phyloP scores from a whole-genome alignment of 306 rosid genomes.

The Cicer pinnatifidum region DNA sequence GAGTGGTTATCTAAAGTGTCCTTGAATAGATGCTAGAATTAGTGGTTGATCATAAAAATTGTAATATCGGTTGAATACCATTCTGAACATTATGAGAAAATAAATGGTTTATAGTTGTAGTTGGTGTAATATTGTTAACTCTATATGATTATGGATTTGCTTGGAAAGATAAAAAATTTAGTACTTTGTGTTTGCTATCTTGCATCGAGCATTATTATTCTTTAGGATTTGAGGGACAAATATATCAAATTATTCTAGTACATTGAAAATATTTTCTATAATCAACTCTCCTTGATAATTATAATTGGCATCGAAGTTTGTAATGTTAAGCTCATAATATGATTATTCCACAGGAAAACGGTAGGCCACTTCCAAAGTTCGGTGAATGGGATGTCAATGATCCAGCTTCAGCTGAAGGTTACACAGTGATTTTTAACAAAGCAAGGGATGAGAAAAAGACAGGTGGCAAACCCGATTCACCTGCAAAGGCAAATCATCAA shows the following conservation, averaged over 20 bases:
- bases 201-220: not conserved
- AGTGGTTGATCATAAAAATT: constrained; percentile 6
- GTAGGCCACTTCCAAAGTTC: constrained; percentile 91
- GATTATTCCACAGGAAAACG: constrained; percentile 72
- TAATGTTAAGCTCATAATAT: constrained; percentile 15
- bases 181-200: constrained; percentile 28
- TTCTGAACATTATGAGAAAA: not conserved
- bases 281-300: constrained; percentile 12
- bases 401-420: constrained; percentile 99
- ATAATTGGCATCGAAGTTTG: constrained; percentile 35
- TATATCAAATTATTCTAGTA: not conserved
- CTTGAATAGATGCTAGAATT: not conserved
- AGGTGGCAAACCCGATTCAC: constrained; percentile 92
- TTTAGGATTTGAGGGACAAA: constrained; percentile 12
- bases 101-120: not conserved
- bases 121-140: not conserved
- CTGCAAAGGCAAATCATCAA: constrained; percentile 63
- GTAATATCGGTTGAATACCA: not conserved
- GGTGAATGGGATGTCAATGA: constrained; percentile 99
- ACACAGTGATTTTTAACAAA: constrained; percentile 95
- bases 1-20: not conserved
- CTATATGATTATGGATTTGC: constrained; percentile 18
- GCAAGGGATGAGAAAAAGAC: constrained; percentile 98
- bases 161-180: not conserved
- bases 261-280: not conserved